A percentile compares a stretch with the other conserved stretches of the same genome.
Conservation (phyloP, 306 rosid species). For the Quercus robur region DNA sequence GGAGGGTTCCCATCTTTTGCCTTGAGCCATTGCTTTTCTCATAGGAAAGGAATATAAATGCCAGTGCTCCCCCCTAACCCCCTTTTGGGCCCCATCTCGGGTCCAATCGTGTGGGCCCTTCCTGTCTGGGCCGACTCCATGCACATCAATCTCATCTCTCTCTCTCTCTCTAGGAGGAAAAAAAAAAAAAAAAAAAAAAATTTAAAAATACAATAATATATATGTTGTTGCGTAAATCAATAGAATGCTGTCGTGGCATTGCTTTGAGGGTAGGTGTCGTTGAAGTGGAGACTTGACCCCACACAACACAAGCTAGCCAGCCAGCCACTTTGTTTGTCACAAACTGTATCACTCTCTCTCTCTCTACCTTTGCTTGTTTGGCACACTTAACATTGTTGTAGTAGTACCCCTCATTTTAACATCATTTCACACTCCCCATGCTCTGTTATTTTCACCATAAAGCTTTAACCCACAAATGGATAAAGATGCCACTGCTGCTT, state of each 20-base stretch:
- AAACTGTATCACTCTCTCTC: slow-evolving; percentile 18
- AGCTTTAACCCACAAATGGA: slow-evolving; percentile 50
- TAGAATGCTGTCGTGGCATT: slow-evolving; percentile 62
- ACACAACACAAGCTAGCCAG: slow-evolving; percentile 17
- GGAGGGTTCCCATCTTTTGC: slow-evolving; percentile 65
- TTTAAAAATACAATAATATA: not conserved
- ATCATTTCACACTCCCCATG: slow-evolving; percentile 54
- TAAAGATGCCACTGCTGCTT: slow-evolving; percentile 35
- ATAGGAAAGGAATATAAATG: slow-evolving; percentile 72
- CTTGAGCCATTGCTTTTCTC: slow-evolving; percentile 67
- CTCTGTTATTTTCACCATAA: slow-evolving; percentile 66
- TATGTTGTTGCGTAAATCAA: slow-evolving; percentile 65
- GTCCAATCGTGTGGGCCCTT: slow-evolving; percentile 81
- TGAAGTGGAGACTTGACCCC: slow-evolving; percentile 72
- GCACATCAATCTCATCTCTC: not conserved
- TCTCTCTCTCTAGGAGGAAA: not conserved
- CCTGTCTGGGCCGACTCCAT: slow-evolving; percentile 45
- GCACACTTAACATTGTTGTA: slow-evolving; percentile 51
- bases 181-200: not conserved
- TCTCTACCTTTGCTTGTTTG: slow-evolving; percentile 61
- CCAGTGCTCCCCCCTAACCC: slow-evolving; percentile 31
- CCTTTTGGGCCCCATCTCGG: slow-evolving; percentile 58
- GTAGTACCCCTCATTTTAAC: slow-evolving; percentile 28
- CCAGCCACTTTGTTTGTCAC: slow-evolving; percentile 48
- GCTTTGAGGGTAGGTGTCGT: slow-evolving; percentile 63